phyloP scores from a whole-genome alignment of 192 early-diverging fungal genomes.

The Backusella mclennaniae region DNA sequence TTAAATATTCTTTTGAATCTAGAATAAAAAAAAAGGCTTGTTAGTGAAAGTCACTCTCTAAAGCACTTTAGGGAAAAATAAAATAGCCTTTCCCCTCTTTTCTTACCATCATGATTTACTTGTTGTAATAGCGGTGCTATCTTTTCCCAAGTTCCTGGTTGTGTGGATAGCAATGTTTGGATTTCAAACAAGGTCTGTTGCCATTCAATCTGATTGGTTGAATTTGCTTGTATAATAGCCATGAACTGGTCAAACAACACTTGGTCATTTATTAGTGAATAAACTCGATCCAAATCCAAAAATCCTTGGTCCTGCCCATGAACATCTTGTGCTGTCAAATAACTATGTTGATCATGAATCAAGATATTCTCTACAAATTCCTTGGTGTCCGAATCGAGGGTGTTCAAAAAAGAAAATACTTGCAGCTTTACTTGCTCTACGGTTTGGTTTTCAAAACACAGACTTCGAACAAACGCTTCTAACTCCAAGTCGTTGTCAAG shows the following conservation, averaged over 20 bases:
- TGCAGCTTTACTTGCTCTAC: not conserved
- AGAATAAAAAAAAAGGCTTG: not conserved
- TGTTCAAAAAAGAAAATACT: not conserved
- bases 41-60: not conserved
- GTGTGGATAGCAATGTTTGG: not conserved
- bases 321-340: not conserved
- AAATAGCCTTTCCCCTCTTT: not conserved
- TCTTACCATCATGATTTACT: not conserved
- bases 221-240: constrained; percentile 10
- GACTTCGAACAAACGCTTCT: not conserved
- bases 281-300: constrained; percentile 4
- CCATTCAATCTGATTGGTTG: not conserved
- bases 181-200: not conserved
- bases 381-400: not conserved
- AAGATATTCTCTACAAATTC: not conserved
- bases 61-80: not conserved
- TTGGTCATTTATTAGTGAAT: not conserved
- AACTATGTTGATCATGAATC: not conserved
- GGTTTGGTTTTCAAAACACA: not conserved
- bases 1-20: constrained; percentile 17
- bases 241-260: constrained; percentile 9
- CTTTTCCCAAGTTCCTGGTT: not conserved
- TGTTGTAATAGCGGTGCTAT: not conserved
- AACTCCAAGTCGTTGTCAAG: constrained; percentile 1
- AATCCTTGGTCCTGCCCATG: not conserved